These are phyloP conservation scores for Bruguiera sexangula DNA, from an alignment of 345 rosid genomes.

Conservation along the genomic window DNA sequence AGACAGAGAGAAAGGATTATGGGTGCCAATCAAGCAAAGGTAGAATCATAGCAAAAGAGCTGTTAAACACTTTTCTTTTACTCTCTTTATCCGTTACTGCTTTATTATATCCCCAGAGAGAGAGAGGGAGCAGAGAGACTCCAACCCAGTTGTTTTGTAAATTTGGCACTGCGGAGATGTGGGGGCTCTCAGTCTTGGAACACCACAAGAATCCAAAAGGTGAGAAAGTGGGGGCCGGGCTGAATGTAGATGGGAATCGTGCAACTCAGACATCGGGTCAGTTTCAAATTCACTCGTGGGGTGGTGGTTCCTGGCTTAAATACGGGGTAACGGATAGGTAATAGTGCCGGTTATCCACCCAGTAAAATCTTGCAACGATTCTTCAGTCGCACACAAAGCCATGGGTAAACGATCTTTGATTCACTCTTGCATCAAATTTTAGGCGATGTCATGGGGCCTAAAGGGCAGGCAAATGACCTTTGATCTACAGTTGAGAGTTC, in stretches of 20 bases:
- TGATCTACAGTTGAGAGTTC: too few species aligned
- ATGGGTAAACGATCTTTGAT: too few species aligned
- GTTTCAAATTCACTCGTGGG: neutral
- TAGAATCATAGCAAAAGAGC: constrained; percentile 39
- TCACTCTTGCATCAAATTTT: too few species aligned
- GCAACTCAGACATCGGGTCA: neutral
- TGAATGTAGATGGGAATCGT: neutral
- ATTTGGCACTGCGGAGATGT: too few species aligned
- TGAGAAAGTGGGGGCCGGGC: neutral
- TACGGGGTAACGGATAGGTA: neutral
- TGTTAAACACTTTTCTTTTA: neutral
- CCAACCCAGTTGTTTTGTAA: too few species aligned
- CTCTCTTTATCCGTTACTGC: constrained; percentile 15
- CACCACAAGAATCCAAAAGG: neutral
- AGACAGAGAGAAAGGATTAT: neutral
- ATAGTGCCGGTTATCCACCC: neutral
- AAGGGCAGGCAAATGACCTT: too few species aligned
- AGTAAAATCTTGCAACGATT: too few species aligned
- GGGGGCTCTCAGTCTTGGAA: too few species aligned
- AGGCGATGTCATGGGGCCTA: too few species aligned
- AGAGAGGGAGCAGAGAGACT: too few species aligned
- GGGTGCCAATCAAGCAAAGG: constrained; percentile 33
- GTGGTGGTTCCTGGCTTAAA: neutral
- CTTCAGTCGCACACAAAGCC: too few species aligned
- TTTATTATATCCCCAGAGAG: neutral